Conservation (phyloP, 768 basidiomycete genomes). For the Leccinum rimulosum region DNA sequence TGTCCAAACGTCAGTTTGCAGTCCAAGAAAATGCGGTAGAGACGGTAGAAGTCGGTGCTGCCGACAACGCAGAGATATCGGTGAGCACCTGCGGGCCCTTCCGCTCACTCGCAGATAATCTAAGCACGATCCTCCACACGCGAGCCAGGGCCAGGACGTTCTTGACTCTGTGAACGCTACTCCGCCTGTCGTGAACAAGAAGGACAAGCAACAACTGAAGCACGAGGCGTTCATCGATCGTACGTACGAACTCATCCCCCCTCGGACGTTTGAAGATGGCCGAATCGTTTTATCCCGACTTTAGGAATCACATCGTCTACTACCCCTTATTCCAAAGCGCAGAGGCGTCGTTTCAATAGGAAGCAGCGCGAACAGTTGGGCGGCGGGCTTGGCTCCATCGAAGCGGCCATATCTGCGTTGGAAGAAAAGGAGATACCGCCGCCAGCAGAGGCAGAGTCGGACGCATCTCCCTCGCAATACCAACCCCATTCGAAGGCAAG, state of each 20-base stretch:
- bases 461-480: conserved; percentile 18
- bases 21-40: conserved; percentile 49
- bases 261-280: background rate
- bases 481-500: conserved; percentile 26
- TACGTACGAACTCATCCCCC: conserved; percentile 27
- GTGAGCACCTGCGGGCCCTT: conserved; percentile 30
- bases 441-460: conserved; percentile 12
- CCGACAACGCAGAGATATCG: conserved; percentile 33
- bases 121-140: background rate
- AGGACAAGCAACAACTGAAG: conserved; percentile 63
- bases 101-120: background rate
- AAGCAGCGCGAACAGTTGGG: conserved; percentile 62
- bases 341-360: conserved; percentile 65
- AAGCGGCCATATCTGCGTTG: conserved; percentile 53
- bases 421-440: conserved; percentile 35
- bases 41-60: conserved; percentile 44
- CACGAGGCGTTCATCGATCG: conserved; percentile 69
- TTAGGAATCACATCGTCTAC: conserved; percentile 49
- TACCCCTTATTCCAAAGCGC: conserved; percentile 68
- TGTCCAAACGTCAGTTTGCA: conserved; percentile 47
- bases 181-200: conserved; percentile 48
- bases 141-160: conserved; percentile 43
- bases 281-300: background rate
- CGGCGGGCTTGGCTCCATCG: conserved; percentile 49
- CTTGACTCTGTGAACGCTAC: conserved; percentile 34